A percentile compares a stretch with the other conserved stretches of the same genome.
Conservation (phyloP, 371 early-diverging fungal genomes). For the Blastocladiella emersonii region DNA sequence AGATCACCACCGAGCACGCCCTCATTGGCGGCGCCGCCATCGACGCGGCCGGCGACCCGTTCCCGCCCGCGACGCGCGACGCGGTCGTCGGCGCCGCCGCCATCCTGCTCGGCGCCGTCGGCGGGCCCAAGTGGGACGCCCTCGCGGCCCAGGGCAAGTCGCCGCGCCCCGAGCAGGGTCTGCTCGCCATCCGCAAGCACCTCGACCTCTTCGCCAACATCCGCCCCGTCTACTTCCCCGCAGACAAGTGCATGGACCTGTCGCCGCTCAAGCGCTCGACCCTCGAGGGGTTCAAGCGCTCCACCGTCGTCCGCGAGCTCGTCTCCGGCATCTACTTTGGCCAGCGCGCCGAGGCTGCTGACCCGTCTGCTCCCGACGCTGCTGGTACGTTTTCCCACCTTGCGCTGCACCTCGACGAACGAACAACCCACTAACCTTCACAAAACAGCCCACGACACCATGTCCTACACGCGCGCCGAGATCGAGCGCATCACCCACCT, state of each 20-base stretch:
- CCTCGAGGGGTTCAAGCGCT: slow-evolving; percentile 65
- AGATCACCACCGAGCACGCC: slow-evolving; percentile 57
- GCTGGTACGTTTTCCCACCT: too few species aligned
- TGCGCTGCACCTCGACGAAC: too few species aligned
- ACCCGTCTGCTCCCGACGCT: background rate
- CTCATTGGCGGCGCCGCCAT: slow-evolving; percentile 86
- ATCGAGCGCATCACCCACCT: slow-evolving; percentile 44
- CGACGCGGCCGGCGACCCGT: slow-evolving; percentile 70
- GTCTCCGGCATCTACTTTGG: slow-evolving; percentile 97
- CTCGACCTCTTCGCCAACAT: slow-evolving; percentile 90
- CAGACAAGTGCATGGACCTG: slow-evolving; percentile 56
- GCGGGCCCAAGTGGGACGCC: slow-evolving; percentile 79
- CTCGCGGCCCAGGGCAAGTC: slow-evolving; percentile 32
- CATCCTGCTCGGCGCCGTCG: slow-evolving; percentile 90
- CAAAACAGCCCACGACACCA: slow-evolving; percentile 52
- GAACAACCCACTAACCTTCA: too few species aligned
- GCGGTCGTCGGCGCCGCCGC: slow-evolving; percentile 73
- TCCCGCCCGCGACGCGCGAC: slow-evolving; percentile 50
- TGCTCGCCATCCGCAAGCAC: slow-evolving; percentile 76
- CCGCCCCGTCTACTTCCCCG: slow-evolving; percentile 85
- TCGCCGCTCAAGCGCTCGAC: slow-evolving; percentile 83
- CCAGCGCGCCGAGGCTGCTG: slow-evolving; percentile 72
- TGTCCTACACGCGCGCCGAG: slow-evolving; percentile 77
- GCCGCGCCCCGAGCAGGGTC: slow-evolving; percentile 87
- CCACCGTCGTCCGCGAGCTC: slow-evolving; percentile 85